Evolutionary conservation across 495 filamentous ascomycete genomes (phyloP).

Genomic region (Xeromyces bisporus): DNA sequence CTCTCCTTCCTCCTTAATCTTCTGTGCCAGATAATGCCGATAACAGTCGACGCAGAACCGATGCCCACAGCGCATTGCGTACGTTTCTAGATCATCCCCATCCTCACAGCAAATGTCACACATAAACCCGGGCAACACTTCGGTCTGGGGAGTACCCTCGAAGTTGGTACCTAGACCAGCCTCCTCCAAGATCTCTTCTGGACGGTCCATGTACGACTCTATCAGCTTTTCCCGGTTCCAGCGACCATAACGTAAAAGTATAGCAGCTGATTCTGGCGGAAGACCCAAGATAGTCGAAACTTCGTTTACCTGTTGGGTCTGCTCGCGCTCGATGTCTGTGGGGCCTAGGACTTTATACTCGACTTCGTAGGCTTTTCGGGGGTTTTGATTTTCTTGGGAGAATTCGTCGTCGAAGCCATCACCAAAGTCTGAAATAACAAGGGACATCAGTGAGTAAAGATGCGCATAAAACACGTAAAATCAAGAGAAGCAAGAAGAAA

Average conservation of each 20-base stretch:
- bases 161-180: constrained; percentile 60
- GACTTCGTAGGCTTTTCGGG: constrained; percentile 65
- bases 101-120: constrained; percentile 98
- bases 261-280: constrained; percentile 71
- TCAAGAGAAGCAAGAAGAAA: background rate
- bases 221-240: constrained; percentile 96
- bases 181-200: constrained; percentile 60
- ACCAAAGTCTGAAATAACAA: constrained; percentile 44
- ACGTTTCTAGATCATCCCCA: constrained; percentile 57
- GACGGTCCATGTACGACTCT: constrained; percentile 83
- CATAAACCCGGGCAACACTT: constrained; percentile 56
- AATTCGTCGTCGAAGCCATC: constrained; percentile 65
- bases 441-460: constrained; percentile 3
- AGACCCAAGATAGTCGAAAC: constrained; percentile 77
- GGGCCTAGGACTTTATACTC: constrained; percentile 68
- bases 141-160: constrained; percentile 45
- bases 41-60: constrained; percentile 94
- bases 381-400: constrained; percentile 59
- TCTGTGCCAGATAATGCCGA: constrained; percentile 71
- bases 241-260: constrained; percentile 68
- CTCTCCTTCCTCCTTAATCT: constrained; percentile 89
- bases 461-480: constrained; percentile 1
- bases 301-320: constrained; percentile 71
- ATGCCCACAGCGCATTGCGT: constrained; percentile 90
- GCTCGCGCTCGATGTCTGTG: constrained; percentile 60